These are phyloP conservation scores for Monilinia fructigena DNA, from an alignment of 2,329 filamentous ascomycete genomes.

Conservation along the genomic window DNA sequence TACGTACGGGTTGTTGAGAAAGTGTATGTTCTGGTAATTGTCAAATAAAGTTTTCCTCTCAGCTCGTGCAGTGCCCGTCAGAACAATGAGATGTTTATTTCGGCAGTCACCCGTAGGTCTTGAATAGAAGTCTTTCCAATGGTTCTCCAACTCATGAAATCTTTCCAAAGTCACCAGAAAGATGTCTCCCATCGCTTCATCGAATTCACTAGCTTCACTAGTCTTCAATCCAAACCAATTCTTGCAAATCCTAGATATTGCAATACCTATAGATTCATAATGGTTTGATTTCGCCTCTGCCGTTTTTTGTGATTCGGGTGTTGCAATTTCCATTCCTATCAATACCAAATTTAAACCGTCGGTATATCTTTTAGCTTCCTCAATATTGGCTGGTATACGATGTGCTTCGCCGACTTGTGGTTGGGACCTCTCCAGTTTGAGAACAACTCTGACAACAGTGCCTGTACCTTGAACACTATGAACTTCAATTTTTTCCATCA, in stretches of 20 bases:
- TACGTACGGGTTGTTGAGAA: conserved; percentile 19
- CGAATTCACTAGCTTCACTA: conserved; percentile 1
- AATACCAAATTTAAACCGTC: conserved; percentile 16
- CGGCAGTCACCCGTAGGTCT: neutral
- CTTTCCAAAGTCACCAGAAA: conserved; percentile 14
- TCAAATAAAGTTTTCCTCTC: neutral
- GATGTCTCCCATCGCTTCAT: conserved; percentile 4
- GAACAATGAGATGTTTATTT: conserved; percentile 13
- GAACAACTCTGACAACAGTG: conserved; percentile 48
- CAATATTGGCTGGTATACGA: conserved; percentile 34
- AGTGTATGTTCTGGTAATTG: conserved; percentile 15
- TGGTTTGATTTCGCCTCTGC: neutral
- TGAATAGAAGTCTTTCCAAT: conserved; percentile 3
- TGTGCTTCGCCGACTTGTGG: conserved; percentile 39
- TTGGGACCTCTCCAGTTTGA: conserved; percentile 21
- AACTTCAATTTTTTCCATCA: conserved; percentile 56
- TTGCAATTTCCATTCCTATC: conserved; percentile 28
- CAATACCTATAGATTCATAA: conserved; percentile 4
- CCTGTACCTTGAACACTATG: conserved; percentile 52
- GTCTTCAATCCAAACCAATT: conserved; percentile 24
- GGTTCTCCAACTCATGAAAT: neutral
- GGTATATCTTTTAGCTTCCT: conserved; percentile 14
- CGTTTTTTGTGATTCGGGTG: neutral
- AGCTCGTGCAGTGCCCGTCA: conserved; percentile 3
- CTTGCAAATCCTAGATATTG: conserved; percentile 22